Percentiles rank a stretch among this genome's conserved stretches.
These are phyloP conservation scores for Tillandsia fasciculata DNA, from an alignment of 176 grass and related monocot species.

Conservation along the genomic window DNA sequence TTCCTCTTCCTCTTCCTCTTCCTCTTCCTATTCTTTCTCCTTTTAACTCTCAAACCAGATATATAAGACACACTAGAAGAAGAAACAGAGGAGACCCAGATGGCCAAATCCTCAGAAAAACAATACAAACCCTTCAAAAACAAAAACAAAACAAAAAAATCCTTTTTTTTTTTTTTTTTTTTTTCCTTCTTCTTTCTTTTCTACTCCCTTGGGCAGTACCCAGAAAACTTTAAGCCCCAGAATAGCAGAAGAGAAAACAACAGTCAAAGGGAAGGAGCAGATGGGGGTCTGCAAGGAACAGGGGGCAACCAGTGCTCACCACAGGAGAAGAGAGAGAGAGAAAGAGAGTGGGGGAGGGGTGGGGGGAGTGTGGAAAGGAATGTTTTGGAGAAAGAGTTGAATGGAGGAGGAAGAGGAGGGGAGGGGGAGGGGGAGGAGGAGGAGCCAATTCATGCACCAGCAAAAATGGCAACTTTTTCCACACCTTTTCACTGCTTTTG, in stretches of 20 bases:
- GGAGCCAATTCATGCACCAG: constrained; percentile 10
- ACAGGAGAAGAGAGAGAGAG: background rate
- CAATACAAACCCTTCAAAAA: background rate
- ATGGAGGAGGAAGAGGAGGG: background rate
- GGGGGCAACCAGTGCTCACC: too few relatives aligned
- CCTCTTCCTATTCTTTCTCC: background rate
- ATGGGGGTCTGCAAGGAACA: too few relatives aligned
- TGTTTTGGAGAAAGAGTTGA: background rate
- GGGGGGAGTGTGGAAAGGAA: background rate
- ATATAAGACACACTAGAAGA: too few relatives aligned
- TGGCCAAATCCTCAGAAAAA: background rate
- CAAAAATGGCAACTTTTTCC: constrained; percentile 10
- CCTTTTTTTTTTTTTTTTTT: too few relatives aligned
- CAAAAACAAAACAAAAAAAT: background rate
- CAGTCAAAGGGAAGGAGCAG: background rate
- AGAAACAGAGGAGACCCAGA: background rate
- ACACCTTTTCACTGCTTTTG: background rate
- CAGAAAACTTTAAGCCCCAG: background rate
- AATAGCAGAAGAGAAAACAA: background rate
- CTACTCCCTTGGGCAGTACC: background rate
- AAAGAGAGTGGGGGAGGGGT: background rate
- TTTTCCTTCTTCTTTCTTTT: background rate
- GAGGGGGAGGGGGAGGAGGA: background rate
- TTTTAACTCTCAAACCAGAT: too few relatives aligned
- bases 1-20: too few relatives aligned